Base-by-base conservation (phyloP, 2,329 filamentous ascomycete species). In the Tolypocladium ovalisporum region DNA sequence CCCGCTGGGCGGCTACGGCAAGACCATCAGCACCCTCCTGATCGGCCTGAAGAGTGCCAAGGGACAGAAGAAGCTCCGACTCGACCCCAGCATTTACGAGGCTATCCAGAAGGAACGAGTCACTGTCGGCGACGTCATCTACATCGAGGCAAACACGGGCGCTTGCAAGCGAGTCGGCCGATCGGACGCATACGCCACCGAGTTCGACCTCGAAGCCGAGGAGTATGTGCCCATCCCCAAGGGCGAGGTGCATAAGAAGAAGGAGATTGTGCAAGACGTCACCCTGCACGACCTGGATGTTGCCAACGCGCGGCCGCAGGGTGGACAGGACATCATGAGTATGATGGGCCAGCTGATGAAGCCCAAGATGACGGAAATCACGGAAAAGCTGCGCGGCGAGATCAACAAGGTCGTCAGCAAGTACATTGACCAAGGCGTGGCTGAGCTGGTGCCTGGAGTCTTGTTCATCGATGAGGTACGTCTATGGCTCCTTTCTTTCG, bases 281-380 rank as follows among this genome's bases (percentile, higher is more conserved):
- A 97, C 94, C 52, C 81, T 99, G 62, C 94, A 99, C 73, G 94
- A 99, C 70, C 79, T 99, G 57, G 94, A 99, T 69, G 88, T 97
- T 61, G 94, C 94, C 62, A 99, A 99, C 68, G 89, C 94, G 17
- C 81, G 93, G 67, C 94, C 94, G 5, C 91, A 97, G 77, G 94
- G 94, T 56, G 94, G 94, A 51, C 94, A 99, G 79, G 94, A 99
- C 73, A 96, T 99, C 64, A 97, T 99, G 92, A 97, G 92, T 78
- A 97, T 99, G 94, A 97, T 99, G 93, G 94, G 94, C 67, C 94
- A 99, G 75, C 77, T 99, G 68, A 97, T 97, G 91, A 97, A 97
- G 82, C 94, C 94, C 61, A 95, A 95, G 79, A 97, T 97, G 86
- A 99, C 94, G 7, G 94, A 99, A 73, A 97, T 99, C 68, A 99